phyloP scores from a whole-genome alignment of 169 alveolate species.

The Plasmodium chabaudi region DNA sequence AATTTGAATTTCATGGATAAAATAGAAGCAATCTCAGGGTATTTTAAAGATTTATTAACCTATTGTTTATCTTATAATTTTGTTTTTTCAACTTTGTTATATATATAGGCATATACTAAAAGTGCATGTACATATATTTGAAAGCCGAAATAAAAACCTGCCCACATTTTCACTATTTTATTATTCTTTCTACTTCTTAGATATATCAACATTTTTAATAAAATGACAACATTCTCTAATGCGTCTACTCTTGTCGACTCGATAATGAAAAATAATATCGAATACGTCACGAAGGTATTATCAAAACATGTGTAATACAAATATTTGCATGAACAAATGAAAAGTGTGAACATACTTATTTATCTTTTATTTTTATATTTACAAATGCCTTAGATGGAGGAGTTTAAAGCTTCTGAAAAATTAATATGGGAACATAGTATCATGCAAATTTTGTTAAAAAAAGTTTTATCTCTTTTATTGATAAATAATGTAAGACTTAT shows the following conservation, averaged over 20 bases:
- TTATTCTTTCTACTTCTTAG: conserved; percentile 1
- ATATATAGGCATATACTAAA: too few species aligned
- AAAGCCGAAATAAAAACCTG: too few species aligned
- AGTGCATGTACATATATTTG: too few species aligned
- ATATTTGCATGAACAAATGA: background rate
- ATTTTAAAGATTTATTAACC: too few species aligned
- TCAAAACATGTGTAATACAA: background rate
- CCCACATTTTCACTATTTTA: background rate
- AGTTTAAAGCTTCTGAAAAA: background rate
- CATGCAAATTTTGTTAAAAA: conserved; percentile 25
- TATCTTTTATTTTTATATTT: background rate
- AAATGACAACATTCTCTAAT: conserved; percentile 25
- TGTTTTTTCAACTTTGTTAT: too few species aligned
- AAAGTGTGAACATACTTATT: background rate
- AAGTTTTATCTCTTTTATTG: conserved; percentile 21
- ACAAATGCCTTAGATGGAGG: background rate
- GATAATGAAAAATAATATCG: conserved; percentile 7
- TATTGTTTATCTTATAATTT: too few species aligned
- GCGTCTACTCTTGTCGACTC: conserved; percentile 14
- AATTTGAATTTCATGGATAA: conserved; percentile 18
- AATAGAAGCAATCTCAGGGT: background rate
- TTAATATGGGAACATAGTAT: conserved; percentile 12
- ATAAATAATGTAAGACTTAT: conserved; percentile 28
- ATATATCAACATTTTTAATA: conserved; percentile 21
- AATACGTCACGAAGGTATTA: conserved; percentile 14